Conservation (phyloP, 495 filamentous ascomycete species). For the Margaritispora aquatica region DNA sequence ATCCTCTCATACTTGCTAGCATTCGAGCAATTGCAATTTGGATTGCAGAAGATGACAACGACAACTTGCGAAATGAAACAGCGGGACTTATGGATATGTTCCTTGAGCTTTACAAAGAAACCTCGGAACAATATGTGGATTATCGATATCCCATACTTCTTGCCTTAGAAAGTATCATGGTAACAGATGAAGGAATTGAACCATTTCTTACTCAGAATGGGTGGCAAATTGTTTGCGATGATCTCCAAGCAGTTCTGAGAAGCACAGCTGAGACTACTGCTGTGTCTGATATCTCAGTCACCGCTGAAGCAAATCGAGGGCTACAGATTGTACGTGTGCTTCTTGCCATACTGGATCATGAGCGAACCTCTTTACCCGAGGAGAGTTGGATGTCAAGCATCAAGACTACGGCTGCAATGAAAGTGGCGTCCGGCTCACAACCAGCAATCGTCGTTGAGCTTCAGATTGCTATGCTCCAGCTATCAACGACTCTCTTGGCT, state of each 20-base stretch:
- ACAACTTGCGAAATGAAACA: constrained; percentile 44
- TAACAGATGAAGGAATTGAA: constrained; percentile 36
- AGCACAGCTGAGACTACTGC: constrained; percentile 2
- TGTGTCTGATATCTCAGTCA: background rate
- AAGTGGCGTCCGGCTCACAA: constrained; percentile 22
- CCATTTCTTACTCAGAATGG: constrained; percentile 37
- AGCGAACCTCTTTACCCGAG: constrained; percentile 25
- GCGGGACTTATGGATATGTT: constrained; percentile 52
- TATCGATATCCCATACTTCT: constrained; percentile 45
- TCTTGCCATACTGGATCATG: constrained; percentile 37
- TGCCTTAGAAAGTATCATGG: constrained; percentile 44
- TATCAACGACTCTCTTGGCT: constrained; percentile 40
- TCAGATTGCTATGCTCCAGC: constrained; percentile 42
- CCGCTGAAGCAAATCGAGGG: constrained; percentile 34
- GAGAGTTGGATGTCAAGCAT: constrained; percentile 46
- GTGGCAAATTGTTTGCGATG: constrained; percentile 40
- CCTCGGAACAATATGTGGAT: constrained; percentile 29
- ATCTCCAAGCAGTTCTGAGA: constrained; percentile 37
- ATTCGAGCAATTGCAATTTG: constrained; percentile 50
- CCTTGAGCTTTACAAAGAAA: constrained; percentile 42
- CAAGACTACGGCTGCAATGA: constrained; percentile 31
- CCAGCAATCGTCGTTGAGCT: constrained; percentile 34
- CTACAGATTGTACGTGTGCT: constrained; percentile 48
- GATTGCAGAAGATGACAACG: constrained; percentile 57
- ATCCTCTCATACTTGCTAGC: constrained; percentile 43